These are phyloP conservation scores for Globisporangium polare DNA, from an alignment of 352 stramenopile genomes.

Conservation along the genomic window DNA sequence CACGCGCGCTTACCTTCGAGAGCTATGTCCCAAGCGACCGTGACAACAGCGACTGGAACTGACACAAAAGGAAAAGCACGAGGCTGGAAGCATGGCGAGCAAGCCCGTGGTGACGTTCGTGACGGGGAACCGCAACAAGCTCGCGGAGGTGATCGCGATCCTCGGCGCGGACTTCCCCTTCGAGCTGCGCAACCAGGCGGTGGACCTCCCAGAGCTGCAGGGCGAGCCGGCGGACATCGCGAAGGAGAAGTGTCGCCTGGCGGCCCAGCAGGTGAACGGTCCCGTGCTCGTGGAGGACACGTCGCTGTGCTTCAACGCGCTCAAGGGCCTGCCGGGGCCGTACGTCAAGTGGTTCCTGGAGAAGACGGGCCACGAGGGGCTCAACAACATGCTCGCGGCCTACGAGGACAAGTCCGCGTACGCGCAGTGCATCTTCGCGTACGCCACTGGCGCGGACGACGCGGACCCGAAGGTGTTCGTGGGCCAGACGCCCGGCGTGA, in stretches of 20 bases:
- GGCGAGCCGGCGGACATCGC: constrained; percentile 94
- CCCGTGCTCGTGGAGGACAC: constrained; percentile 96
- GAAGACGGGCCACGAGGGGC: constrained; percentile 90
- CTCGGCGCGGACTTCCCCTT: constrained; percentile 88
- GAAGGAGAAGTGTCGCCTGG: constrained; percentile 92
- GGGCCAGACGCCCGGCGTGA: constrained; percentile 89
- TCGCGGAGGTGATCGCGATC: constrained; percentile 79
- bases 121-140: constrained; percentile 87
- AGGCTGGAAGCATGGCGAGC: constrained; percentile 13
- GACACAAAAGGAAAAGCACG: background rate
- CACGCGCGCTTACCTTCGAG: no score
- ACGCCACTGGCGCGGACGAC: constrained; percentile 49
- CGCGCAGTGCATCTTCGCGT: constrained; percentile 96
- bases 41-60: background rate
- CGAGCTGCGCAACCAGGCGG: constrained; percentile 87
- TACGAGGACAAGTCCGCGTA: constrained; percentile 96
- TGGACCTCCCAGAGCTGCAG: constrained; percentile 98
- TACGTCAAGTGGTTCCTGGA: constrained; percentile 99
- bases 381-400: constrained; percentile 92
- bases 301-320: constrained; percentile 95
- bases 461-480: constrained; percentile 92
- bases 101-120: constrained; percentile 57
- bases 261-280: constrained; percentile 79
- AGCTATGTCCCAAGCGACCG: no score
- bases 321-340: constrained; percentile 91